Base-by-base conservation (phyloP, 2,329 filamentous ascomycete species). In the Zymoseptoria pseudotritici region DNA sequence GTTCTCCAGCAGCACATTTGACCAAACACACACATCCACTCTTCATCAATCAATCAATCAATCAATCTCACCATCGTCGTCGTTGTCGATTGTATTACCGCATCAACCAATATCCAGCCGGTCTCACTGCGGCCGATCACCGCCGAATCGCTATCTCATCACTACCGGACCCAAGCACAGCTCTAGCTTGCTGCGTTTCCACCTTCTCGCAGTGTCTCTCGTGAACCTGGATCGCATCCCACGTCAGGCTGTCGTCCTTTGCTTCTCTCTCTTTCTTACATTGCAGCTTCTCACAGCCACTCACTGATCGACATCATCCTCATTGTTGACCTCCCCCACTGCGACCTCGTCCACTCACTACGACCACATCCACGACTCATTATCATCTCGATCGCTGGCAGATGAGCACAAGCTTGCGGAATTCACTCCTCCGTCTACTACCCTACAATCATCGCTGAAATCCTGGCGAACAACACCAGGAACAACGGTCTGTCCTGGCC, bases 401-500 rank as follows among this genome's bases (percentile, higher is more conserved):
- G 17, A 46, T 17, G 36, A 46, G 13, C 36, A 46, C 36, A 11
- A 46, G 17, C 36, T 46, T 11, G 36, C 17, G 13, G 13, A 46
- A 11, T 3, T 5, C 10, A 46, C 7, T n/a, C 6, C 17, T n/a
- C 36, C 36, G 17, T 17, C 13, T 6, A 46, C 17, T 17, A 24
- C 4, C 22, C 13, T n/a, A 46, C 36, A 11, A 46, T 3, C 6
- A 46, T 17, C 5, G 17, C 36, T 46, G 36, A 46, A 21, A 56
- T 55, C 20, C 58, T 55, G 50, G 50, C 50, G 21, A 29, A 51
- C 54, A 29, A 29, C 22, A 58, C 36, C 60, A 55, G 57, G 42
- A 46, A 20, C 36, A 55, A 21, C 9, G 36, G 26, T 42, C 26
- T 61, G 55, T 58, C 36, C 57, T 63, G 62, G 64, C 58, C 56